These are phyloP conservation scores for Ustilago esculenta DNA, from an alignment of 1,284 basidiomycete genomes.

Conservation along the genomic window DNA sequence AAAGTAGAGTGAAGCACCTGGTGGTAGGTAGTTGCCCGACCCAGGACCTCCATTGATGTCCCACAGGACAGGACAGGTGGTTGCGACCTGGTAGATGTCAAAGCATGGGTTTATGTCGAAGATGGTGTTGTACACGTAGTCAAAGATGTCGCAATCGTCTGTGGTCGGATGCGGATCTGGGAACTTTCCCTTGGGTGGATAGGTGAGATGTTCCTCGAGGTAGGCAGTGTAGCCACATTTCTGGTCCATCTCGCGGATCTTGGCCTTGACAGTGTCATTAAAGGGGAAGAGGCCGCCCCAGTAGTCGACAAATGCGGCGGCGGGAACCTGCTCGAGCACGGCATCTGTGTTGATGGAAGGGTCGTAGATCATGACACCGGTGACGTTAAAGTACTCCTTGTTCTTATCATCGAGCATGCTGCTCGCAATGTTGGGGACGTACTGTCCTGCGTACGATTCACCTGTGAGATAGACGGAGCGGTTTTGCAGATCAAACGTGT, in stretches of 20 bases:
- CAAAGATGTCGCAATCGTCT: constrained; percentile 33
- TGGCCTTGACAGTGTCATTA: constrained; percentile 33
- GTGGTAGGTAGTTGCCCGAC: constrained; percentile 20
- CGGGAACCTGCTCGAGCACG: constrained; percentile 50
- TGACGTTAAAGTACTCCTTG: constrained; percentile 53
- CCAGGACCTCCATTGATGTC: constrained; percentile 32
- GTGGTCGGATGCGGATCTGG: constrained; percentile 28
- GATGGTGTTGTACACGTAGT: constrained; percentile 19
- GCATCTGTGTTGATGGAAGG: constrained; percentile 51
- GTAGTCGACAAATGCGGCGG: constrained; percentile 38
- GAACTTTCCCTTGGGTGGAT: constrained; percentile 57
- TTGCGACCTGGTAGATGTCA: constrained; percentile 41
- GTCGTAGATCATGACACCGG: constrained; percentile 64
- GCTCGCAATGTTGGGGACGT: constrained; percentile 84
- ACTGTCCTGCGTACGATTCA: constrained; percentile 93
- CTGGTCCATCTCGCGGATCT: constrained; percentile 36
- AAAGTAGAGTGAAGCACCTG: constrained; percentile 29
- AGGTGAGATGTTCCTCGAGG: constrained; percentile 54
- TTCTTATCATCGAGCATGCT: constrained; percentile 47
- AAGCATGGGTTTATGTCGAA: constrained; percentile 51
- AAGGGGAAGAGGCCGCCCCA: constrained; percentile 41
- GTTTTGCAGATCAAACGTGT: constrained; percentile 51
- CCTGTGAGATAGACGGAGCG: constrained; percentile 55
- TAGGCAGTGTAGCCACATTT: constrained; percentile 53
- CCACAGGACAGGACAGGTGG: constrained; percentile 37